Base-by-base conservation (phyloP, 2,329 filamentous ascomycete species). In the Didymella exigua region DNA sequence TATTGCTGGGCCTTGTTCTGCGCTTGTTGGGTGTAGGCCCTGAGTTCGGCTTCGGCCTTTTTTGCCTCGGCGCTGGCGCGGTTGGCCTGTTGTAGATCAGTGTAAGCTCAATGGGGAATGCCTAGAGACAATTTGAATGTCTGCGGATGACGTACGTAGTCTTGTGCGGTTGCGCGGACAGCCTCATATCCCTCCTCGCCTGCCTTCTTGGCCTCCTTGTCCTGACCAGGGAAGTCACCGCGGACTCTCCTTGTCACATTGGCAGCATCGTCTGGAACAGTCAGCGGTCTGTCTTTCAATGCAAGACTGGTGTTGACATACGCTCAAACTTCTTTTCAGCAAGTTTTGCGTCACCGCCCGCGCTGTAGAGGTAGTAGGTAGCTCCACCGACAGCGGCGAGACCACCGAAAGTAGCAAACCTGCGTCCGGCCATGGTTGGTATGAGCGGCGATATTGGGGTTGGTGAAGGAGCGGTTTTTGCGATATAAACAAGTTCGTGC, bases 261-360 rank as follows among this genome's bases (percentile, higher is more conserved):
- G 70, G 90, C 84, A 49, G 89, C 84, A 75, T 97, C 93, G 75
- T 88, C 93, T 97, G 63, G 43, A 33, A 36, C 14, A 24, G 38
- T 45, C 63, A 72, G 67, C 38, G 2, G 1, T 21, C 11, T 34
- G 49, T 30, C n/a, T 18, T 2, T 5, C 10, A n/a, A 23, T 30
- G 4, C 18, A 5, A 18, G 26, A 5, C 14, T n/a, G 7, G 8
- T 8, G 14, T 14, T 9, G 51, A 79, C 86, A 40, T 79, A 96
- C 93, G 85, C 81, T 96, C 90, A 65, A 90, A 84, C 76, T 95
- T 82, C 82, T 93, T 90, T 83, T 92, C 86, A n/a, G 93, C 93
- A 44, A 84, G 86, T 76, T 89, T 90, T 46, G 91, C 83, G 75
- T 86, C 84, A 54, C 93, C 93, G 58, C 93, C 93, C 14, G 93